A percentile compares a stretch with the other conserved stretches of the same genome.
phyloP scores from a whole-genome alignment of 192 early-diverging fungal genomes.

The Phlyctochytrium arcticum region DNA sequence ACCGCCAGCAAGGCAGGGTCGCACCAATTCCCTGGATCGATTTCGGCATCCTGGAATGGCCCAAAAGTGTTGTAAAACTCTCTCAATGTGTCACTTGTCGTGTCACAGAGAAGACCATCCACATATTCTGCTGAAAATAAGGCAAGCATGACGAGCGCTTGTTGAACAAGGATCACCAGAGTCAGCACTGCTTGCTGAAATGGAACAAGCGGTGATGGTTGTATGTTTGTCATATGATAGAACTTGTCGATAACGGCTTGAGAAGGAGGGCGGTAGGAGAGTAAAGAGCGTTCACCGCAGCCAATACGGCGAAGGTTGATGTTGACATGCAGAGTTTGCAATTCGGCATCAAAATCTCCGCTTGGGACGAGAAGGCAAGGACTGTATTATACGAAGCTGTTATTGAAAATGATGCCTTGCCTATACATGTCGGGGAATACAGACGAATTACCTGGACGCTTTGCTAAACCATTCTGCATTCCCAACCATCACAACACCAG shows the following conservation, averaged over 20 bases:
- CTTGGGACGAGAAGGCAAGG: conserved; percentile 19
- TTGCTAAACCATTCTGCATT: conserved; percentile 25
- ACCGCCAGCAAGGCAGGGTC: conserved; percentile 18
- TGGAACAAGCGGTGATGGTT: background rate
- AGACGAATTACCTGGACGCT: conserved; percentile 11
- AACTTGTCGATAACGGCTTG: conserved; percentile 22
- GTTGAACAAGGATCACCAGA: conserved; percentile 18
- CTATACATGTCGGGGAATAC: no score
- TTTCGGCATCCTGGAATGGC: conserved; percentile 23
- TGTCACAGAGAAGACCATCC: conserved; percentile 31
- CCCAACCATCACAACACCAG: conserved; percentile 30
- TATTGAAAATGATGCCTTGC: background rate
- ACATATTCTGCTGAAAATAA: background rate
- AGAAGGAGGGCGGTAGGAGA: conserved; percentile 26
- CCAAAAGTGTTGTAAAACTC: conserved; percentile 32
- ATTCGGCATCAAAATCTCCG: conserved; percentile 24
- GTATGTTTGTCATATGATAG: conserved; percentile 24
- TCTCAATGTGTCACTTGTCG: conserved; percentile 15
- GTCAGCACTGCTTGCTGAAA: background rate
- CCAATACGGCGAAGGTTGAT: conserved; percentile 30
- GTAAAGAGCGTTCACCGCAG: conserved; percentile 23
- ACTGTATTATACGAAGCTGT: background rate
- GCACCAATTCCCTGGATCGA: conserved; percentile 13
- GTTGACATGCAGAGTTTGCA: conserved; percentile 16
- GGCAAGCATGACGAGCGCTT: conserved; percentile 9